A percentile compares a stretch with the other conserved stretches of the same genome.
These are phyloP conservation scores for Chenopodium album DNA, from an alignment of 148 eudicot species.

Conservation along the genomic window DNA sequence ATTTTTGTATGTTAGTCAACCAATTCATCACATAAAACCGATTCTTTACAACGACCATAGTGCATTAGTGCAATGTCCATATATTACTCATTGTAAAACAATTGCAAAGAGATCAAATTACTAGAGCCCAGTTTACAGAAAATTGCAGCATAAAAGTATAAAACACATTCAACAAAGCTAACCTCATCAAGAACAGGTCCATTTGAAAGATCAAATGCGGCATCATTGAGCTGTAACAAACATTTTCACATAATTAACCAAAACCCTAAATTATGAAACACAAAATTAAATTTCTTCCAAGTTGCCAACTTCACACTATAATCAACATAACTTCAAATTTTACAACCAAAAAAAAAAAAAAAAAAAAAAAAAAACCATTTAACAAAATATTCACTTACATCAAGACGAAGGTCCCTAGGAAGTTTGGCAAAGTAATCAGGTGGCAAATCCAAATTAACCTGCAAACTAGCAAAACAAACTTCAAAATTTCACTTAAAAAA, in stretches of 20 bases:
- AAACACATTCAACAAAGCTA: conserved; percentile 21
- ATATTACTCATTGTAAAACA: not conserved
- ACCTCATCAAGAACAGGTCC: conserved; percentile 89
- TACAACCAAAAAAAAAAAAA: not conserved
- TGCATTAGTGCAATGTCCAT: not conserved
- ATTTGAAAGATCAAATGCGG: conserved; percentile 94
- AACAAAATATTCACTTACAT: conserved; percentile 46
- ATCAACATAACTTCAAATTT: not conserved
- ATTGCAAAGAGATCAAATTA: not conserved
- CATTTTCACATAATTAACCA: not conserved
- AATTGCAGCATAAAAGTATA: not conserved
- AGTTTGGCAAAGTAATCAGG: conserved; percentile 72
- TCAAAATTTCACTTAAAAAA: not conserved
- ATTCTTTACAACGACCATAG: not conserved
- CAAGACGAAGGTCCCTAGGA: conserved; percentile 86
- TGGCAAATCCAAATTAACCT: conserved; percentile 82
- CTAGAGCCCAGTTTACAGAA: not conserved
- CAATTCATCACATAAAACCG: not conserved
- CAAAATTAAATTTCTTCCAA: not conserved
- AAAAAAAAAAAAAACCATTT: not conserved
- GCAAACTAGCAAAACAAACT: conserved; percentile 20
- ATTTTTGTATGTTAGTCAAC: not conserved
- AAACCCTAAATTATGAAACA: not conserved
- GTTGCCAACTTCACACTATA: not conserved
- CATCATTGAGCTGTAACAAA: conserved; percentile 84